Evolutionary conservation across 331 rosid species (phyloP), one percentile per base, ranked within the genome.

Genomic region (Prunus yedoensis): DNA sequence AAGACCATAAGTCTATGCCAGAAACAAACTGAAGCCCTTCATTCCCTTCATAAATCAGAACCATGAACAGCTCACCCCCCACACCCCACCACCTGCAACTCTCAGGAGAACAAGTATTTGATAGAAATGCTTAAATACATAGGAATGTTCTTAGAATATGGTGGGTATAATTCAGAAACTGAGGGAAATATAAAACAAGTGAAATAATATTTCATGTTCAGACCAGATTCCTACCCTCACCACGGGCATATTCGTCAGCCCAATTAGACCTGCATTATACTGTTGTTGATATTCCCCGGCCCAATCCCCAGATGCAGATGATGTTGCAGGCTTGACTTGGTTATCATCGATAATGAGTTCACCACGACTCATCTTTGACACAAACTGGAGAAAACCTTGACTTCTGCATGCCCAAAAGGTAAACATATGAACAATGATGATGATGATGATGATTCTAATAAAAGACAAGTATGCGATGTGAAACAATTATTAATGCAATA

Each of bases 301-400:
- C 99, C 99, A 95, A 80, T 90, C 91, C 68, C 90, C 98, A 74
- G 98, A 78, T 50, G 89, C 61, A 14, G 92, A 86, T 58, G 82
- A 73, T 21, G 89, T 61, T 70, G 74, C 81, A 71, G 84, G 89
- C 89, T 90, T 94, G 76, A 91, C 93, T 89, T 94, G 99, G 84
- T 92, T 88, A 75, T 89, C 97, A 79, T 95, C 96, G 54, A 92
- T 88, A 80, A 85, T 89, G 73, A 95, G 87, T 79, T 95, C 97
- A 25, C 99, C 99, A 52, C 97, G 93, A 79, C 93, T 95, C 99
- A 95, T 95, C 91, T 92, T 95, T 57, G 99, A 95, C 45, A 92
- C 88, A 87, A 95, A 92, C 89, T 92, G 97, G 81, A 90, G 91
- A 84, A 95, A n/a, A 95, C 85, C 88, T 92, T 8, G 99, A 95